phyloP scores from a whole-genome alignment of 108 stramenopile species.

The Fistulifera solaris region DNA sequence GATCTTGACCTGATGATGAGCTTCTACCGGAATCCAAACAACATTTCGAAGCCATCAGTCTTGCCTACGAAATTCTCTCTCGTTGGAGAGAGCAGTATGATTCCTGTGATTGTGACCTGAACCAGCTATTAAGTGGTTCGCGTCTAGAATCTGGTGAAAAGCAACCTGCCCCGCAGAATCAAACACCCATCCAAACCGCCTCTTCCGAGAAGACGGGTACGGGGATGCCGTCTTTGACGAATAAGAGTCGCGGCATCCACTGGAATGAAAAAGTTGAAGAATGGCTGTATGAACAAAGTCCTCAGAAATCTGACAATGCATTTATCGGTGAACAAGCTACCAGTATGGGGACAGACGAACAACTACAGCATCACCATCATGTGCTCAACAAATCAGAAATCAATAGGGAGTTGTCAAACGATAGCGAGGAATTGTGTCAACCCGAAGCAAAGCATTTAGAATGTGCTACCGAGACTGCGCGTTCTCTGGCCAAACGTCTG shows the following conservation, averaged over 20 bases:
- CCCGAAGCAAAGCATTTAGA: too few relatives aligned
- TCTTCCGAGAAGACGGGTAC: neutral
- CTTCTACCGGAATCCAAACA: constrained; percentile 10
- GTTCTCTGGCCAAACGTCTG: too few relatives aligned
- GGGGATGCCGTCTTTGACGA: neutral
- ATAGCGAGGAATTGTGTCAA: too few relatives aligned
- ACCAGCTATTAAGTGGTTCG: neutral
- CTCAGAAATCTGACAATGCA: too few relatives aligned
- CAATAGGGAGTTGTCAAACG: too few relatives aligned
- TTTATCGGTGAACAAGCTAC: too few relatives aligned
- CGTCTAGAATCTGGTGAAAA: neutral
- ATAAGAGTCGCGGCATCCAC: constrained; percentile 8
- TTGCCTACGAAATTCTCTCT: constrained; percentile 40
- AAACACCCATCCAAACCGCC: neutral
- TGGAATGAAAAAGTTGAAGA: constrained; percentile 52
- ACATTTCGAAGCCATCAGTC: constrained; percentile 33
- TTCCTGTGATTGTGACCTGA: constrained; percentile 3
- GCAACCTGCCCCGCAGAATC: neutral
- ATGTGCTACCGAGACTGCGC: too few relatives aligned
- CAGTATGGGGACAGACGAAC: too few relatives aligned
- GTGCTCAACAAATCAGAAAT: too few relatives aligned
- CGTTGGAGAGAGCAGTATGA: constrained; percentile 25
- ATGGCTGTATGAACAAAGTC: constrained; percentile 30
- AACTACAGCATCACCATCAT: too few relatives aligned
- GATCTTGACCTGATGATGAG: constrained; percentile 14